Base-by-base conservation (phyloP, 164 flowering plant species). In the Berberis vulgaris region DNA sequence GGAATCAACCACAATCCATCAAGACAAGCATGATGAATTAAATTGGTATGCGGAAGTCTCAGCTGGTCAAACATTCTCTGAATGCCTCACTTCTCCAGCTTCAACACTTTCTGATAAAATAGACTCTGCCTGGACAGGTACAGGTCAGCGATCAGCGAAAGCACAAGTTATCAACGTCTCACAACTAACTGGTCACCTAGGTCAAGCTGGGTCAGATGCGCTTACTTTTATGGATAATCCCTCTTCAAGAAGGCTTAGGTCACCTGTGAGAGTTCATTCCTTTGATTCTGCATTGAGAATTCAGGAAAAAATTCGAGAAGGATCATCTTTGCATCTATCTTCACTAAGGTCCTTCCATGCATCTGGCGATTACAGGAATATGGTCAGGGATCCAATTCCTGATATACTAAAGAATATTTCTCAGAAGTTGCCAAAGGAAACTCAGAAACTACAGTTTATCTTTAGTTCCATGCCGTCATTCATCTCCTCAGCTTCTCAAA, bases 41-140 rank as follows among this genome's bases (percentile, higher is more conserved):
- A 73, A 49, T 41, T 46, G 43, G 6, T 79, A 77, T 61, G 69
- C 67, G 57, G 83, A 82, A 65, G 72, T 69, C 65, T 49, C 62
- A 63, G 71, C 43, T 13, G 69, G 65, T 38, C 66, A 57, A 13
- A 61, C 70, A 58, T 63, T 73, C 44, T 68, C 49, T 52, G 83
- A 76, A 56, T 71, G 62, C 49, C 53, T 68, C 42, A 74, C 77
- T 0, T 80, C 85, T 45, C 73, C 82, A 60, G 82, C 66, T 12
- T 82, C 96, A 1, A 77, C 68, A 70, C 81, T 91, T 44, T 89
- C 99, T 11, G 97, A 95, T 62, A 79, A 82, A 77, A 95, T 95
- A 63, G 98, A 95, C 73, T 88, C 82, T 61, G 94, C 87, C 41
- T 95, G 98, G 99, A 85, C 86, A 1, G 99, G 99, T 44, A 74